Evolutionary conservation across 2,329 filamentous ascomycete genomes (phyloP).

Genomic region (Cytospora mali): DNA sequence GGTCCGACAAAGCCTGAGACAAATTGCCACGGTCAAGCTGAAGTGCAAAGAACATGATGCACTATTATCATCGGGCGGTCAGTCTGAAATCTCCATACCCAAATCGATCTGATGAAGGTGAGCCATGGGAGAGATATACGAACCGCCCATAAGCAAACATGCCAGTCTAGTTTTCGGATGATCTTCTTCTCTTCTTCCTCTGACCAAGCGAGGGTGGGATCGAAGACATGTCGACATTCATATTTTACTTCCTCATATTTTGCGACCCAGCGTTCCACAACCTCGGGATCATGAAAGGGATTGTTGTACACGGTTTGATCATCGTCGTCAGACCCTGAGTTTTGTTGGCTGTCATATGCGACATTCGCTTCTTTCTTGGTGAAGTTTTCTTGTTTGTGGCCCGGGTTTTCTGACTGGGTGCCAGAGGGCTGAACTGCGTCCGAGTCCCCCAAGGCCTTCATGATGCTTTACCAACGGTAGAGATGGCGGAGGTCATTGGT

Average conservation of each 20-base stretch:
- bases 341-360: neutral
- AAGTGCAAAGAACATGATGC: conserved; percentile 63
- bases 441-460: neutral
- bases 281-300: conserved; percentile 36
- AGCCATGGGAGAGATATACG: neutral
- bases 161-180: conserved; percentile 50
- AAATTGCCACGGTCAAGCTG: conserved; percentile 65
- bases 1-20: conserved; percentile 60
- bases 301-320: conserved; percentile 30
- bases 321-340: conserved; percentile 22
- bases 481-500: too few relatives aligned
- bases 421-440: neutral
- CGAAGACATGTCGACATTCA: conserved; percentile 58
- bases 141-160: conserved; percentile 43
- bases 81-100: neutral
- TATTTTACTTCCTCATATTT: conserved; percentile 45
- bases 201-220: conserved; percentile 56
- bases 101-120: neutral
- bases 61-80: conserved; percentile 37
- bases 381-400: neutral
- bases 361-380: neutral
- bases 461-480: too few relatives aligned
- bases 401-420: neutral
- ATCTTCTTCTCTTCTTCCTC: conserved; percentile 55
- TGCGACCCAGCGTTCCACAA: conserved; percentile 38